Conservation (phyloP, 2,329 filamentous ascomycete genomes). For the Claviceps maximensis region DNA sequence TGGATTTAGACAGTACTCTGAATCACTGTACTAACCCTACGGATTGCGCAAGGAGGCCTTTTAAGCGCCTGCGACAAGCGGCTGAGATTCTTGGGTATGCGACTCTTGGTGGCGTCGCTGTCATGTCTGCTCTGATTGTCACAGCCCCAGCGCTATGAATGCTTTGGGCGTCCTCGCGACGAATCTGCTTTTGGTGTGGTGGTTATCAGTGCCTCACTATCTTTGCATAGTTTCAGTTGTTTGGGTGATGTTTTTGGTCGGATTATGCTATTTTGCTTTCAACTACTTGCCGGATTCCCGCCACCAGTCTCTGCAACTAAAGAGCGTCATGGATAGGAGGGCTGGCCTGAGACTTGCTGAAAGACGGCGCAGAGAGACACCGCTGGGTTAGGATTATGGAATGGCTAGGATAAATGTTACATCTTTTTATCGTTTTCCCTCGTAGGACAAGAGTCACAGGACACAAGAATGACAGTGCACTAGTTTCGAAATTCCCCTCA, state of each 20-base stretch:
- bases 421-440: neutral
- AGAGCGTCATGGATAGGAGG: neutral
- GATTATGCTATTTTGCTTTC: neutral
- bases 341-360: neutral
- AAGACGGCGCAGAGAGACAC: neutral
- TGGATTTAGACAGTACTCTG: neutral
- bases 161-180: neutral
- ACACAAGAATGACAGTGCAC: no score
- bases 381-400: neutral
- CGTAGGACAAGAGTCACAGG: no score
- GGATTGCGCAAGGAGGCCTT: slow-evolving; percentile 7
- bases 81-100: slow-evolving; percentile 24
- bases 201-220: neutral
- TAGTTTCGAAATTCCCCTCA: neutral
- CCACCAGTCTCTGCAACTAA: neutral
- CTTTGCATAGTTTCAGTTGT: neutral
- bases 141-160: slow-evolving; percentile 20
- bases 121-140: slow-evolving; percentile 26
- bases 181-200: neutral
- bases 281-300: neutral
- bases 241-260: neutral
- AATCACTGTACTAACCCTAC: no score
- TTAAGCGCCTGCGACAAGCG: slow-evolving; percentile 21
- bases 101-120: slow-evolving; percentile 24
- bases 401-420: neutral